Base-by-base conservation (phyloP, 1,139 yeast species). In the Kazachstania sp. region DNA sequence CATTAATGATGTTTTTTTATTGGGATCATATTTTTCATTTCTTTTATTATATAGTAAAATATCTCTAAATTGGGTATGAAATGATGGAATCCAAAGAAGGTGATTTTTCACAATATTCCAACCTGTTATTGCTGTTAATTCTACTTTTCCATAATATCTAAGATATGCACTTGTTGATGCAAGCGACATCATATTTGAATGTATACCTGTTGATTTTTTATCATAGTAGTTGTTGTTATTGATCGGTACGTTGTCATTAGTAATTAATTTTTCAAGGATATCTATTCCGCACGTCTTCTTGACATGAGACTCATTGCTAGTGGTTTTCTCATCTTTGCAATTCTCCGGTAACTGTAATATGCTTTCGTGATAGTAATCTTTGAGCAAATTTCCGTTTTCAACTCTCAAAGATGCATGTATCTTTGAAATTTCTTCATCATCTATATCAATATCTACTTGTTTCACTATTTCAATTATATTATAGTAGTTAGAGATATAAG, bases 11-110 rank as follows among this genome's bases (percentile, higher is more conserved):
- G 50, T 41, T 40, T 49, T 37, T 5, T 42, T 39, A n/a, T 39
- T 16, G 16, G 39, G 18, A n/a, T 41, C 20, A 37, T 41, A 41
- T n/a, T 8, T n/a, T n/a, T 36, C 37, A 2, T 36, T 37, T 38
- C 46, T 34, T 38, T 30, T 41, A 28, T 40, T 16, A 16, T 39
- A 38, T 16, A 45, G 19, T 18, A 50, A 31, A 15, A 37, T 13
- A 30, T 39, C 29, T 42, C 47, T 41, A 35, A 45, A 47, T 4
- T 41, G 37, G 3, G 39, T 16, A 20, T 40, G 43, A 8, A 44
- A 18, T 2, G 45, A 35, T 6, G 54, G 54, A 3, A 51, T 41
- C 54, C 54, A 51, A 13, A 51, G 29, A 12, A 37, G 40, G 35
- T 47, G 44, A 15, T 36, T 38, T 12, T 47, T 45, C 38, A 51